Evolutionary conservation across 441 rosid species (phyloP).

Genomic region (Brassica balearica): DNA sequence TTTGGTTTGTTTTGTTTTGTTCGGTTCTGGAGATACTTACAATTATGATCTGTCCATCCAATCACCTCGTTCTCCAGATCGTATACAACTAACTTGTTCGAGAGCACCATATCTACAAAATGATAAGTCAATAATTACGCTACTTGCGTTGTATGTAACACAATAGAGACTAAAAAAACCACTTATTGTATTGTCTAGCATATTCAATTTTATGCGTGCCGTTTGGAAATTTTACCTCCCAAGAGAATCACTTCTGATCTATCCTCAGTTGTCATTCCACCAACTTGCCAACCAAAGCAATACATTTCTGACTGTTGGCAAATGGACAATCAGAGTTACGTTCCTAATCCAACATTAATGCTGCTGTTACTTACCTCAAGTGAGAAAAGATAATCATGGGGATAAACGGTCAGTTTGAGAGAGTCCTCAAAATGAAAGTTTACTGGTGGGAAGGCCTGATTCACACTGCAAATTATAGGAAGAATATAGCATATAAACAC

Average conservation of each 20-base stretch:
- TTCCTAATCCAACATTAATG: background rate
- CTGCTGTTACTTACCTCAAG: conserved; percentile 54
- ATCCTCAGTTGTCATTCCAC: conserved; percentile 66
- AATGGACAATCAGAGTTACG: background rate
- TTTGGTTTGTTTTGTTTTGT: background rate
- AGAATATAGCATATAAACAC: conserved; percentile 14
- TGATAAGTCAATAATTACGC: background rate
- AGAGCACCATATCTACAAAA: conserved; percentile 7
- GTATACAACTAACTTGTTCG: conserved; percentile 1
- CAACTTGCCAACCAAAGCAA: conserved; percentile 89
- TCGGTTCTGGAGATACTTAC: background rate
- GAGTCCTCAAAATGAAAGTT: conserved; percentile 66
- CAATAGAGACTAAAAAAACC: background rate
- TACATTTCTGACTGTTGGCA: conserved; percentile 59
- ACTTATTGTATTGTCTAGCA: background rate
- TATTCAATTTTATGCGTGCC: background rate
- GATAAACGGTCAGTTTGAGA: conserved; percentile 61
- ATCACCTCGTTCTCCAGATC: conserved; percentile 7
- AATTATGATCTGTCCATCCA: conserved; percentile 6
- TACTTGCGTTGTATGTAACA: background rate
- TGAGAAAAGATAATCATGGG: conserved; percentile 75
- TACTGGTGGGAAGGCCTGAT: conserved; percentile 70
- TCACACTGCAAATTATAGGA: conserved; percentile 58
- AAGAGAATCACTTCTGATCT: conserved; percentile 71
- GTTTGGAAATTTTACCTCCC: conserved; percentile 63